Percentiles rank a stretch among this genome's conserved stretches.
Evolutionary conservation across 139 green algal species (phyloP).

Genomic region (Chlamydomonas eustigma): DNA sequence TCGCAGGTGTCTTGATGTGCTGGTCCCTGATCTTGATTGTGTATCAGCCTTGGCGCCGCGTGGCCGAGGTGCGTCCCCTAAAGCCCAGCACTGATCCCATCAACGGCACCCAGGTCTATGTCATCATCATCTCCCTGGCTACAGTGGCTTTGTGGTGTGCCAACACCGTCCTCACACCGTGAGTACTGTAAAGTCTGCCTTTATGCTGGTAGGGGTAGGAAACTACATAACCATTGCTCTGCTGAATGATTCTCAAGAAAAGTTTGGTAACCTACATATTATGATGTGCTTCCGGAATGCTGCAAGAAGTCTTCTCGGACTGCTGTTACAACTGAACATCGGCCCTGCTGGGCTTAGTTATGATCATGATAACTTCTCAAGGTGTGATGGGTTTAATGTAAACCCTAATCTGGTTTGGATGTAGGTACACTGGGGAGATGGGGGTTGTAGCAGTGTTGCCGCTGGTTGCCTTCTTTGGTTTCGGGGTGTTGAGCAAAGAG

Average conservation of each 20-base stretch:
- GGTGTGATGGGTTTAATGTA: too few relatives aligned
- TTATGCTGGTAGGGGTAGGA: too few relatives aligned
- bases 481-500: slow-evolving; percentile 65
- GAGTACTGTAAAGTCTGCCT: too few relatives aligned
- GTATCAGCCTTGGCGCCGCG: slow-evolving; percentile 38
- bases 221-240: too few relatives aligned
- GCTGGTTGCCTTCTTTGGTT: slow-evolving; percentile 71
- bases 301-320: too few relatives aligned
- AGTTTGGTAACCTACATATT: too few relatives aligned
- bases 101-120: slow-evolving; percentile 54
- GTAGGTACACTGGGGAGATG: slow-evolving; percentile 56
- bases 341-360: too few relatives aligned
- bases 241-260: too few relatives aligned
- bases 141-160: slow-evolving; percentile 68
- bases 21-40: slow-evolving; percentile 48
- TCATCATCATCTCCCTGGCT: slow-evolving; percentile 49
- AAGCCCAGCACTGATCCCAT: slow-evolving; percentile 58
- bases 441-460: slow-evolving; percentile 69
- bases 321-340: slow-evolving; percentile 1
- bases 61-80: slow-evolving; percentile 51
- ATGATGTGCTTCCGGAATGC: too few relatives aligned
- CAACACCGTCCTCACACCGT: slow-evolving; percentile 46
- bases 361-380: too few relatives aligned
- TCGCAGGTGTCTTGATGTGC: slow-evolving; percentile 46
- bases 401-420: too few relatives aligned